These are phyloP conservation scores for Capsella rubella DNA, from an alignment of 441 rosid genomes.

Conservation along the genomic window DNA sequence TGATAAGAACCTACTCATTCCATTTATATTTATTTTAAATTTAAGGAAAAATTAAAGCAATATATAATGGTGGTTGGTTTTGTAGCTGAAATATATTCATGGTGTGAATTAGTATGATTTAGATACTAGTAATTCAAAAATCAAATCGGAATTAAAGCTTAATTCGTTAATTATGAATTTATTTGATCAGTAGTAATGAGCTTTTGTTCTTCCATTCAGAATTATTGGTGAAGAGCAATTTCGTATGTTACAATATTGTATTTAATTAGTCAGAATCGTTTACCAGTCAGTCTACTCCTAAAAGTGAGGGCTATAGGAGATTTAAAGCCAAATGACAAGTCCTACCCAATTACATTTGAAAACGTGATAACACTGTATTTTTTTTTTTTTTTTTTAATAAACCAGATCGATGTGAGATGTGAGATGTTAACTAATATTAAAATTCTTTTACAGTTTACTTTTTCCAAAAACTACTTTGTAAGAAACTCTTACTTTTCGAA, in stretches of 20 bases:
- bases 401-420: conserved; percentile 22
- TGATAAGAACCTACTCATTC: not conserved
- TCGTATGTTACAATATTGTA: not conserved
- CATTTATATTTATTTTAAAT: not conserved
- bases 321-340: not conserved
- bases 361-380: conserved; percentile 26
- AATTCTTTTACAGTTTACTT: not conserved
- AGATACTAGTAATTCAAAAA: not conserved
- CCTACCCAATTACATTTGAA: conserved; percentile 3
- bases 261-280: not conserved
- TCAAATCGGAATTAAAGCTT: not conserved
- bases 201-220: not conserved
- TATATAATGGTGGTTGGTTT: not conserved
- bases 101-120: not conserved
- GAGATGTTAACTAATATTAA: not conserved
- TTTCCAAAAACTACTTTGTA: not conserved
- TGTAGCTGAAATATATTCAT: not conserved
- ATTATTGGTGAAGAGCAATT: not conserved
- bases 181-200: not conserved
- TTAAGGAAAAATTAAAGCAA: not conserved
- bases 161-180: not conserved
- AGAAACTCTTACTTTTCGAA: not conserved
- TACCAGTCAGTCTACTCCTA: conserved; percentile 3
- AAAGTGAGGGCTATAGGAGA: conserved; percentile 17
- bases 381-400: not conserved